Evolutionary conservation across 345 rosid species (phyloP).

Genomic region (Moricandia moricandioides): DNA sequence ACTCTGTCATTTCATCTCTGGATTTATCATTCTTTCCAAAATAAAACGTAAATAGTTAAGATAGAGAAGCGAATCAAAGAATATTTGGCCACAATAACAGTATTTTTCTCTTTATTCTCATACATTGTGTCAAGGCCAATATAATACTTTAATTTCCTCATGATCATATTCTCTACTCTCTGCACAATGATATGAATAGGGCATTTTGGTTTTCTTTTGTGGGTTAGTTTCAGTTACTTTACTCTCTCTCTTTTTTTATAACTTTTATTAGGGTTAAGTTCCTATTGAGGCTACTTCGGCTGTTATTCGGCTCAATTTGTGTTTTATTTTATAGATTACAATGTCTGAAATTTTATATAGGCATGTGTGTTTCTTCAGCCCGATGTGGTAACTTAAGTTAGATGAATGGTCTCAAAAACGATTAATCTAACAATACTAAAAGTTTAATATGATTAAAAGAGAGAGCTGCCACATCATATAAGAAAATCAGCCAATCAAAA

Average conservation of each 20-base stretch:
- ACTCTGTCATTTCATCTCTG: slow-evolving; percentile 28
- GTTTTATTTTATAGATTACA: background rate
- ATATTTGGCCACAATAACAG: slow-evolving; percentile 14
- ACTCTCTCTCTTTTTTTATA: no score
- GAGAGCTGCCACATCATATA: no score
- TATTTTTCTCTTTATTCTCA: slow-evolving; percentile 18
- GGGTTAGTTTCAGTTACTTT: background rate
- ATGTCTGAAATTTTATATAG: background rate
- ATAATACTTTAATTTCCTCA: background rate
- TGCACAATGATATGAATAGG: background rate
- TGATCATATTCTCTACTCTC: slow-evolving; percentile 4
- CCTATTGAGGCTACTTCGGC: background rate
- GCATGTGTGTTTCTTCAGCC: background rate
- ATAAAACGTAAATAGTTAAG: slow-evolving; percentile 1
- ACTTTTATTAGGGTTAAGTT: background rate
- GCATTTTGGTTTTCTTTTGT: background rate
- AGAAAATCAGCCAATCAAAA: no score
- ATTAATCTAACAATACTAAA: no score
- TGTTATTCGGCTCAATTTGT: background rate
- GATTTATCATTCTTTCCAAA: background rate
- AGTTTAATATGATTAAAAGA: no score
- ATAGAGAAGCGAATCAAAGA: slow-evolving; percentile 7
- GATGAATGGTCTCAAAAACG: background rate
- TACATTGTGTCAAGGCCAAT: background rate
- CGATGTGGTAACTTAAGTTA: background rate